Conservation (phyloP, 345 rosid genomes). For the Gossypium bickii region DNA sequence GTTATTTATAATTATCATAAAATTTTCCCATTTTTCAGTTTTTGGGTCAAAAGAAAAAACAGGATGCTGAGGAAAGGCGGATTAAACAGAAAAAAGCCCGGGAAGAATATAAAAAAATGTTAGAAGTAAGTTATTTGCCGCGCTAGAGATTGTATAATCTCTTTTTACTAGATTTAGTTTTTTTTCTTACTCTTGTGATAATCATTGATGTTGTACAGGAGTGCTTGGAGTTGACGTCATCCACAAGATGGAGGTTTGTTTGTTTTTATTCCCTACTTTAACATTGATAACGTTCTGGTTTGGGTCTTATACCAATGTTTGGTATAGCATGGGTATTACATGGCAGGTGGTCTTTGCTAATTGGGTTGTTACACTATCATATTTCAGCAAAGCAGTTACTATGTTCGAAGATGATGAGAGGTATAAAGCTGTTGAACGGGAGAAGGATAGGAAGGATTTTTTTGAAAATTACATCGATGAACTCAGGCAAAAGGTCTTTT, state of each 20-base stretch:
- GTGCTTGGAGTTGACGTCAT: constrained; percentile 62
- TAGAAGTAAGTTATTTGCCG: constrained; percentile 56
- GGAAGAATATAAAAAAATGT: constrained; percentile 78
- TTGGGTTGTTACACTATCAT: constrained; percentile 17
- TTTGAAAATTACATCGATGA: constrained; percentile 70
- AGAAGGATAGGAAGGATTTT: constrained; percentile 81
- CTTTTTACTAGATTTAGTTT: neutral
- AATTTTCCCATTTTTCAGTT: constrained; percentile 38
- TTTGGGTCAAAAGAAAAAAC: constrained; percentile 67
- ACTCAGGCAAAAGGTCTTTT: constrained; percentile 60
- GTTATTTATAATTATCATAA: neutral
- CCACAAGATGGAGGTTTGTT: constrained; percentile 87
- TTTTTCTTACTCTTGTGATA: constrained; percentile 7
- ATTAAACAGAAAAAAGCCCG: constrained; percentile 61
- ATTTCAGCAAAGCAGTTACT: constrained; percentile 66
- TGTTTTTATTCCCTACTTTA: constrained; percentile 12
- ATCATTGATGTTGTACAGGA: constrained; percentile 45
- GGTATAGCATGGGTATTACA: neutral
- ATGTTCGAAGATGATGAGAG: constrained; percentile 83
- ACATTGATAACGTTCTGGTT: constrained; percentile 8
- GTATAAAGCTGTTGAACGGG: constrained; percentile 81
- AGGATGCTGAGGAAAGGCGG: constrained; percentile 78
- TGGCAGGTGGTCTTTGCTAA: constrained; percentile 21
- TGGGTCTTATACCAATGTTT: constrained; percentile 2
- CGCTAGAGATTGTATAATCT: neutral